A percentile compares a stretch with the other conserved stretches of the same genome.
Evolutionary conservation across 352 stramenopile genomes (phyloP).

Genomic region (Phytopythium helicoides): DNA sequence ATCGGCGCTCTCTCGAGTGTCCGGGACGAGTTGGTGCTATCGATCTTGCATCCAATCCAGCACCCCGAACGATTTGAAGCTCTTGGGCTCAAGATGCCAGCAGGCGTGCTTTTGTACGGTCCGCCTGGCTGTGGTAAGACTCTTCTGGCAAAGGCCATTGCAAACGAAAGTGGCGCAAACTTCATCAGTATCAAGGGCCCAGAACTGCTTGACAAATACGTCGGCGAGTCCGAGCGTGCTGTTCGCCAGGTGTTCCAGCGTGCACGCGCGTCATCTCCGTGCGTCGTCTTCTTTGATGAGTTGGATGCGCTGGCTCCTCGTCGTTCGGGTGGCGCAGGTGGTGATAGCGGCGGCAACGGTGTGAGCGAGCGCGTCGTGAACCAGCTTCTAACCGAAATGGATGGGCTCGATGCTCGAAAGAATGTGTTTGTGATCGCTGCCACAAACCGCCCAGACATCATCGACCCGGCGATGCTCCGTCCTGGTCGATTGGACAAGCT

Average conservation of each 20-base stretch:
- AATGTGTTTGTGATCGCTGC: constrained; percentile 97
- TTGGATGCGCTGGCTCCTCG: constrained; percentile 97
- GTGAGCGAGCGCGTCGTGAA: constrained; percentile 96
- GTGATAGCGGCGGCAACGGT: constrained; percentile 74
- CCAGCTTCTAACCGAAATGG: constrained; percentile 99
- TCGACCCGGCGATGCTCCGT: constrained; percentile 99
- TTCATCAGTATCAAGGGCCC: constrained; percentile 99
- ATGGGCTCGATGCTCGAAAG: constrained; percentile 94
- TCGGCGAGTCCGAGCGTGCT: constrained; percentile 96
- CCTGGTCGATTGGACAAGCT: constrained; percentile 98
- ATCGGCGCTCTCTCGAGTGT: constrained; percentile 94
- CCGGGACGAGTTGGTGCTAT: constrained; percentile 95
- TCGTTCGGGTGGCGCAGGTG: constrained; percentile 62
- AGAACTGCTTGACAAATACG: constrained; percentile 99
- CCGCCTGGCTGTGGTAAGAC: constrained; percentile 98
- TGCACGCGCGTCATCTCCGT: constrained; percentile 96
- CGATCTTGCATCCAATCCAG: constrained; percentile 96
- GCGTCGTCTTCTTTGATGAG: constrained; percentile 99
- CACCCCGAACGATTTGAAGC: constrained; percentile 94
- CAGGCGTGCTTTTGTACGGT: constrained; percentile 97
- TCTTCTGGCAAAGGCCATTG: constrained; percentile 98
- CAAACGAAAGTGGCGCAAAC: constrained; percentile 97
- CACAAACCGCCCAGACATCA: constrained; percentile 97
- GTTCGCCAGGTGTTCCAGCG: constrained; percentile 97
- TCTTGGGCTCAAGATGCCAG: constrained; percentile 96